phyloP scores from a whole-genome alignment of 2,329 filamentous ascomycete genomes.

The Dactylellina drechsleri region DNA sequence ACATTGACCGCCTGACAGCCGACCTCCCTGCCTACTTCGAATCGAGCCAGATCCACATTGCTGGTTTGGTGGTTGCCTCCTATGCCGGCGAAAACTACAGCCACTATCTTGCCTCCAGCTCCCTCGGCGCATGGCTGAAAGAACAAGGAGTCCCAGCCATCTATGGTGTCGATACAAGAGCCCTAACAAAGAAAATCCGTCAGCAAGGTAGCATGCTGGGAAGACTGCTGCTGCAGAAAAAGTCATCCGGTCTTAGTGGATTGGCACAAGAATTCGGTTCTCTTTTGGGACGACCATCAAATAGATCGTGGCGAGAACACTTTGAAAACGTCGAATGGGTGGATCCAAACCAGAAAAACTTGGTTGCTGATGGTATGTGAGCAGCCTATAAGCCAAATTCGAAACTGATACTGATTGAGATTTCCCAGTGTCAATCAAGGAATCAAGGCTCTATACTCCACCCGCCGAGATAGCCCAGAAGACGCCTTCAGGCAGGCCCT shows the following conservation, averaged over 20 bases:
- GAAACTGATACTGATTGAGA: conserved; percentile 31
- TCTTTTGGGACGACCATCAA: conserved; percentile 60
- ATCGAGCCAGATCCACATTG: conserved; percentile 89
- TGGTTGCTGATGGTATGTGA: conserved; percentile 86
- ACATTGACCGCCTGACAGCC: conserved; percentile 82
- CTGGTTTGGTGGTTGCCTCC: conserved; percentile 87
- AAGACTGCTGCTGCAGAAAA: conserved; percentile 78
- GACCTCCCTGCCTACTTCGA: conserved; percentile 94
- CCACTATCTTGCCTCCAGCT: conserved; percentile 89
- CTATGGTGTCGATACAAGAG: conserved; percentile 92
- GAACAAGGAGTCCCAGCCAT: conserved; percentile 94
- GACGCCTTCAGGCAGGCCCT: conserved; percentile 85
- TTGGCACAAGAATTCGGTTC: conserved; percentile 63
- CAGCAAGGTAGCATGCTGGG: conserved; percentile 96
- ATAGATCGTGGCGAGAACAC: conserved; percentile 67
- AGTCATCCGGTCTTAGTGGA: conserved; percentile 59
- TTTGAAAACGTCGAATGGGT: conserved; percentile 89
- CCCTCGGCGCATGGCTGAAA: conserved; percentile 93
- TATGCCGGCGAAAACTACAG: conserved; percentile 96
- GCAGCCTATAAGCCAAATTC: not conserved
- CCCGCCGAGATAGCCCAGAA: conserved; percentile 76
- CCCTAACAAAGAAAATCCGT: conserved; percentile 91
- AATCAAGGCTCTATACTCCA: conserved; percentile 86
- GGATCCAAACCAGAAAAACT: conserved; percentile 90
- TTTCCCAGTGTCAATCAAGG: conserved; percentile 80